Evolutionary conservation across 2,329 filamentous ascomycete genomes (phyloP).

Genomic region (Xylariaceae sp.): DNA sequence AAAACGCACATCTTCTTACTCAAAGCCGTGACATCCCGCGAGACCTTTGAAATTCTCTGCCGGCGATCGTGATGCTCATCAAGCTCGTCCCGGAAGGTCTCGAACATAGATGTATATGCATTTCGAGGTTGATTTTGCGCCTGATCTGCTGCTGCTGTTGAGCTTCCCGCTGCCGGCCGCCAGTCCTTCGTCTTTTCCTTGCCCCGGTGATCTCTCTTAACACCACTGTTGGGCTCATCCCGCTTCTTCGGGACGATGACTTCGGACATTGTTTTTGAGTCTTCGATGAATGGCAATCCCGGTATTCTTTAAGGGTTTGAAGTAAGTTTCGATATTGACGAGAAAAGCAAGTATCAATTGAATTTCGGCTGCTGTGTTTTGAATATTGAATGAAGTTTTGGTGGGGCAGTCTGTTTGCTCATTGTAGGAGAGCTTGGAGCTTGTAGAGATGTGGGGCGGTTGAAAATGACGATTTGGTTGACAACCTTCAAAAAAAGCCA

Average conservation of each 20-base stretch:
- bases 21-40: conserved; percentile 84
- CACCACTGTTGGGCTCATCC: conserved; percentile 35
- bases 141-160: too few species aligned
- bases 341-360: too few species aligned
- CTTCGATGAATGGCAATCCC: too few species aligned
- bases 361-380: too few species aligned
- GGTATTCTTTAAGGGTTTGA: too few species aligned
- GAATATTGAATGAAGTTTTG: too few species aligned
- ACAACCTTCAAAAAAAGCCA: too few species aligned
- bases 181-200: conserved; percentile 38
- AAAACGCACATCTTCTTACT: conserved; percentile 87
- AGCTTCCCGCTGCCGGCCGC: conserved; percentile 22
- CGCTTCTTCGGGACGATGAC: conserved; percentile 22
- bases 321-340: too few species aligned
- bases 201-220: conserved; percentile 54
- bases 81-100: conserved; percentile 77
- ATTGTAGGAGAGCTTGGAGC: too few species aligned
- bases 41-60: conserved; percentile 85
- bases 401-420: too few species aligned
- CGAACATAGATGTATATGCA: conserved; percentile 72
- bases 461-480: too few species aligned
- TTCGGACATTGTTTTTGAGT: conserved; percentile 21
- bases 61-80: conserved; percentile 93
- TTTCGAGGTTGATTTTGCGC: conserved; percentile 39
- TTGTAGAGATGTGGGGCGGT: too few species aligned